A percentile compares a stretch with the other conserved stretches of the same genome.
Evolutionary conservation across 192 early-diverging fungal species (phyloP).

Genomic region (Piromyces finnis): DNA sequence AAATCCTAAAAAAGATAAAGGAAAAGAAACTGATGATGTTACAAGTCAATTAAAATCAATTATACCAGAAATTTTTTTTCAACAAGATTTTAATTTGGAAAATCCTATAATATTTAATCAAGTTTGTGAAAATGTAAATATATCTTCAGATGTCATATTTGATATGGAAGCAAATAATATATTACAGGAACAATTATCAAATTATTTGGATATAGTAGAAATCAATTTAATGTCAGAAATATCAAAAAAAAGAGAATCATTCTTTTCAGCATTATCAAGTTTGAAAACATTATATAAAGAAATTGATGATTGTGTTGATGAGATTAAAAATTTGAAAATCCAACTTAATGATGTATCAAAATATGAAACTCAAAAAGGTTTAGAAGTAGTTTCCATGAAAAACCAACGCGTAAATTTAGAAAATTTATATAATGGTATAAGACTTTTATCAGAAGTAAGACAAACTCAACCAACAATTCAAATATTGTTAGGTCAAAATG

Average conservation of each 20-base stretch:
- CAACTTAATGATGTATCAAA: constrained; percentile 42
- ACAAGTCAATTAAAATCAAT: constrained; percentile 7
- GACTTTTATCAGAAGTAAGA: constrained; percentile 51
- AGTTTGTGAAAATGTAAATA: constrained; percentile 57
- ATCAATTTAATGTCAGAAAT: constrained; percentile 89
- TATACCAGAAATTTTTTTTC: constrained; percentile 78
- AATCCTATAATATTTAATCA: constrained; percentile 76
- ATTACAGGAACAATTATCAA: constrained; percentile 77
- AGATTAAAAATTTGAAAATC: constrained; percentile 63
- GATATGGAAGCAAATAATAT: constrained; percentile 26
- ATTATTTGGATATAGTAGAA: constrained; percentile 85
- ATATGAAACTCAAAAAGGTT: constrained; percentile 51
- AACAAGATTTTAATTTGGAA: constrained; percentile 64
- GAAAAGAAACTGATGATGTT: not conserved
- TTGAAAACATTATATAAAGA: constrained; percentile 84
- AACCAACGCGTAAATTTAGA: constrained; percentile 53
- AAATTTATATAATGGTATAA: constrained; percentile 45
- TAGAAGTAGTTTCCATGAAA: constrained; percentile 67
- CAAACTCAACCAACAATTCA: constrained; percentile 73
- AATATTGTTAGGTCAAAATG: constrained; percentile 51
- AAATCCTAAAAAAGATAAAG: not conserved
- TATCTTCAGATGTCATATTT: constrained; percentile 26
- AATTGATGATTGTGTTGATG: constrained; percentile 67
- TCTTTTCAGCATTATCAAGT: constrained; percentile 86
- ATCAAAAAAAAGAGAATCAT: constrained; percentile 77